Evolutionary conservation across 331 rosid genomes (phyloP).

Genomic region (Erythrophleum ivorense): DNA sequence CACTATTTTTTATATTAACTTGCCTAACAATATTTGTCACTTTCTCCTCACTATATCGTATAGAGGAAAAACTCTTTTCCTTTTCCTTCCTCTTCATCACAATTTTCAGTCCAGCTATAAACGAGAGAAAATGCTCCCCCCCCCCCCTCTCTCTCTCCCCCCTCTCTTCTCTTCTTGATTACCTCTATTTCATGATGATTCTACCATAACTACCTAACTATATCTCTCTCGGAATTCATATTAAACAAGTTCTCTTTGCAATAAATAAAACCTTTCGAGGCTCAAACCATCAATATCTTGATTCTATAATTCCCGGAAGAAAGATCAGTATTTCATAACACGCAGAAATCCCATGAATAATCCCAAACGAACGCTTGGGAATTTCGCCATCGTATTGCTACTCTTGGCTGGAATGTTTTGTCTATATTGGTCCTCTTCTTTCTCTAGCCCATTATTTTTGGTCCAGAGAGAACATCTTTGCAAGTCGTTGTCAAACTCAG

Average conservation of each 20-base stretch:
- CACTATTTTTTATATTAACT: no score
- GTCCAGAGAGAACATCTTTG: no score
- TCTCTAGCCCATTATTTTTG: slow-evolving; percentile 29
- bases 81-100: no score
- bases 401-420: slow-evolving; percentile 39
- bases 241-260: background rate
- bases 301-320: background rate
- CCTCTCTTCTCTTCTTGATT: no score
- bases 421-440: slow-evolving; percentile 41
- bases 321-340: background rate
- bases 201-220: background rate
- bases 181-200: background rate
- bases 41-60: no score
- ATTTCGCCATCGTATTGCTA: slow-evolving; percentile 31
- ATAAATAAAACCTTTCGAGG: background rate
- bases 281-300: background rate
- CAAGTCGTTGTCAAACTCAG: slow-evolving; percentile 21
- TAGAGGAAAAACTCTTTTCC: no score
- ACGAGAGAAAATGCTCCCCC: no score
- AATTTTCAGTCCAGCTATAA: no score
- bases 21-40: no score
- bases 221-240: background rate
- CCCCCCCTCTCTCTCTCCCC: no score
- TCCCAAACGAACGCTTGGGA: slow-evolving; percentile 26
- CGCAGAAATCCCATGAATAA: slow-evolving; percentile 31